Evolutionary conservation across 208 protist genomes (phyloP).

Genomic region (Plasmodiophora brassicae): DNA sequence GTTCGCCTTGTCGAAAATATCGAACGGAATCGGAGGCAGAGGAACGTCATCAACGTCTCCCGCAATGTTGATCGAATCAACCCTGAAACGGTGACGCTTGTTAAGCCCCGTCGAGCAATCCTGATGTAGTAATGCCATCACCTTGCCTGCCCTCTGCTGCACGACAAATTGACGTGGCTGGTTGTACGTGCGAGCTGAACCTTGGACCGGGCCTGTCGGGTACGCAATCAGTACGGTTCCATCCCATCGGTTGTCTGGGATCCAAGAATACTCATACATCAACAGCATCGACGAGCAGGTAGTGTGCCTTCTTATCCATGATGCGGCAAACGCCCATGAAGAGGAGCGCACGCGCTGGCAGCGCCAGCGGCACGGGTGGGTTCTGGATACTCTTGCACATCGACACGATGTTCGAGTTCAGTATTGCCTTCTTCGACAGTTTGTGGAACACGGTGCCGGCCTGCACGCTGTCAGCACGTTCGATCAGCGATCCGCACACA

Average conservation of each 20-base stretch:
- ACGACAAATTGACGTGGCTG: not conserved
- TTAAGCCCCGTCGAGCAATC: not conserved
- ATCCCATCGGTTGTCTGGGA: no score
- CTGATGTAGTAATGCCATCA: not conserved
- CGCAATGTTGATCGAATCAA: not conserved
- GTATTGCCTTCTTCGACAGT: slow-evolving; percentile 1
- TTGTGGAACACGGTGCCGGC: slow-evolving; percentile 10
- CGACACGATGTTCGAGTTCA: not conserved
- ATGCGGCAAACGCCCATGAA: slow-evolving; percentile 19
- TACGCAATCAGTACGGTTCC: not conserved
- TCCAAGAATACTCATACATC: not conserved
- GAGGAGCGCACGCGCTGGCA: not conserved
- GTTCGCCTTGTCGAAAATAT: not conserved
- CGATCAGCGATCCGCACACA: no score
- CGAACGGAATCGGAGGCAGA: slow-evolving; percentile 1
- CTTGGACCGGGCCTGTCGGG: not conserved
- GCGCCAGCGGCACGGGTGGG: not conserved
- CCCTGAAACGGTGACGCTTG: not conserved
- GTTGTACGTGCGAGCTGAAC: not conserved
- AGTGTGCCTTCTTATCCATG: not conserved
- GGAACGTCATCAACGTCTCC: not conserved
- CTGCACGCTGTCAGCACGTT: no score
- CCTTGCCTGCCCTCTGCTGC: not conserved
- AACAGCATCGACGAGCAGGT: not conserved
- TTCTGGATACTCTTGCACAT: not conserved